Evolutionary conservation across 2,329 filamentous ascomycete genomes (phyloP), one percentile per base, ranked within the genome.

Genomic region (Fusarium anguioides): DNA sequence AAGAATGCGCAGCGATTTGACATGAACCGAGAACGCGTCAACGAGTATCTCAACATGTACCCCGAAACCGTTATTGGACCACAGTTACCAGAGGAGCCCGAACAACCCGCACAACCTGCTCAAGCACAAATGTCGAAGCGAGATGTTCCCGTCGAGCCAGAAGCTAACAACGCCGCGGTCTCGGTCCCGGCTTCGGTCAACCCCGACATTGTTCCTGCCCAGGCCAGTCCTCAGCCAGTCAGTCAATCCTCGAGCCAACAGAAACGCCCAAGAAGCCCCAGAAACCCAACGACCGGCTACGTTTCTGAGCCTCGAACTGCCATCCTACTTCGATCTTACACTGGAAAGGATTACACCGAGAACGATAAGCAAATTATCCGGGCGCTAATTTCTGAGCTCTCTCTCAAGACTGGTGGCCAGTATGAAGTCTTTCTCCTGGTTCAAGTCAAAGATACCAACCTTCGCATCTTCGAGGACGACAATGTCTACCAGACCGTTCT

Each of bases 361-460:
- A 92, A 95, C 73, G 92, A 95, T 75, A 87, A 91, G 73, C 88
- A 94, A 75, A 89, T 89, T 52, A 87, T 97, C 37, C 90, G 94
- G 26, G 87, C 93, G 33, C 86, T 96, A 74, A 87, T 97, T 69
- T 90, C 87, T 60, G 94, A 97, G 77, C 82, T 96, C 26, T 86
- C 86, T 8, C 82, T 96, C 56, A 88, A 89, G 61, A 91, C 91
- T 17, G 92, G 93, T 18, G 92, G 91, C 33, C 89, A 94, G 78
- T 96, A 94, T 73, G 87, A 94, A 70, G 89, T 96, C 2, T 92
- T 92, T 73, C 81, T 96, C 27, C 84, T 96, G 24, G 86, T 96
- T 15, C 92, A 96, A 64, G 89, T 94, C 77, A 93, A 91, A 76
- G 87, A 91, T 54, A 79, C 83, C 45, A 79, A 81, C 5, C 78